Percentiles rank a stretch among this genome's conserved stretches.
These are phyloP conservation scores for Nicotiana sylvestris DNA, from an alignment of 257 asterid species.

Conservation along the genomic window DNA sequence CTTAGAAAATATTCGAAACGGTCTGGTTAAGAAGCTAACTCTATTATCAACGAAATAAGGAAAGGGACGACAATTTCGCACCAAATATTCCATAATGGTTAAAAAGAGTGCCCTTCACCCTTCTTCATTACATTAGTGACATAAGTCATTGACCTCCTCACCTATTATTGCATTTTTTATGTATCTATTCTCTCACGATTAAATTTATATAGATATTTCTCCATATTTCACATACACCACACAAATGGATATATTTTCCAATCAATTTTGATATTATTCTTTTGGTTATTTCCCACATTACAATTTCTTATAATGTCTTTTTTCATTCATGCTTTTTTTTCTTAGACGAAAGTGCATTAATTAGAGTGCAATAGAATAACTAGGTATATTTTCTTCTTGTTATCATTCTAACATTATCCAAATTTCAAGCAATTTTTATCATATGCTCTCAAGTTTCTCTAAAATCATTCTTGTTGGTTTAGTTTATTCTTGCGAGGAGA, in stretches of 20 bases:
- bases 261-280: neutral
- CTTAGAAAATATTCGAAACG: neutral
- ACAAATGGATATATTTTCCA: neutral
- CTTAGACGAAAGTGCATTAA: too few relatives aligned
- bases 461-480: too few relatives aligned
- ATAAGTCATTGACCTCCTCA: neutral
- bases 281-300: neutral
- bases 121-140: neutral
- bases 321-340: neutral
- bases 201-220: neutral
- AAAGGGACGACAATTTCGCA: neutral
- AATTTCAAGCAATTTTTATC: too few relatives aligned
- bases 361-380: too few relatives aligned
- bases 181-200: neutral
- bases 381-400: too few relatives aligned
- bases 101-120: neutral
- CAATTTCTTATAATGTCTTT: neutral
- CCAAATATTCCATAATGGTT: neutral
- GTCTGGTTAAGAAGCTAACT: neutral
- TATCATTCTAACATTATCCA: too few relatives aligned
- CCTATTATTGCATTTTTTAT: neutral
- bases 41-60: neutral
- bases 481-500: too few relatives aligned
- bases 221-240: neutral
- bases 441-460: too few relatives aligned